A percentile compares a stretch with the other conserved stretches of the same genome.
Conservation (phyloP, 139 green algal genomes). For the Chlorella sorokiniana region DNA sequence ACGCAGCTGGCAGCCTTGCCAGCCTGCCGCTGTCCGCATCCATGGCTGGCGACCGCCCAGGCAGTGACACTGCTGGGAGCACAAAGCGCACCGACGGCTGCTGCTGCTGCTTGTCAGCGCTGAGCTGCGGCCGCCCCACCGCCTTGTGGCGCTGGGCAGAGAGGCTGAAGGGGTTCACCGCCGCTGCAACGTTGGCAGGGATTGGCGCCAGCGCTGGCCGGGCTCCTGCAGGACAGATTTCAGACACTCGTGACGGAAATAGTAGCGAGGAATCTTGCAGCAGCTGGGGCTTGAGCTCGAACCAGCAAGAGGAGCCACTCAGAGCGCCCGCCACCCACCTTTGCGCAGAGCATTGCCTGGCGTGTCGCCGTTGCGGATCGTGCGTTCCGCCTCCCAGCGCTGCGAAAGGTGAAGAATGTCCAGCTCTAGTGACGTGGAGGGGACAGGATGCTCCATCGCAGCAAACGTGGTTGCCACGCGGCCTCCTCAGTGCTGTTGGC, state of each 20-base stretch:
- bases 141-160: constrained; percentile 10
- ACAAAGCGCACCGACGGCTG: background rate
- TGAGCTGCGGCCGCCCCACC: background rate
- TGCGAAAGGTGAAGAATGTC: constrained; percentile 18
- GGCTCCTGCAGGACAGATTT: background rate
- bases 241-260: background rate
- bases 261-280: background rate
- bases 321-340: background rate
- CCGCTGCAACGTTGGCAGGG: constrained; percentile 1
- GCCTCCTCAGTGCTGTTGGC: too few relatives aligned
- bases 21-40: too few relatives aligned
- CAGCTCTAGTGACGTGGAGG: background rate
- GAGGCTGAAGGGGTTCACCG: constrained; percentile 23
- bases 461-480: too few relatives aligned
- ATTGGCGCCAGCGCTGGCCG: background rate
- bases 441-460: constrained; percentile 5
- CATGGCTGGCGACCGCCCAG: too few relatives aligned
- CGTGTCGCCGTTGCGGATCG: constrained; percentile 14
- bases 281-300: background rate
- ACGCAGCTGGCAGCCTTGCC: too few relatives aligned
- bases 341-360: constrained; percentile 2
- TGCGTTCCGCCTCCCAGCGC: constrained; percentile 11
- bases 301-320: too few relatives aligned
- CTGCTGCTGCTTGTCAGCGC: background rate
- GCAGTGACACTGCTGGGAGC: background rate